Evolutionary conservation across 257 asterid species (phyloP), one percentile per base, ranked within the genome.

Genomic region (Lycium ferocissimum): DNA sequence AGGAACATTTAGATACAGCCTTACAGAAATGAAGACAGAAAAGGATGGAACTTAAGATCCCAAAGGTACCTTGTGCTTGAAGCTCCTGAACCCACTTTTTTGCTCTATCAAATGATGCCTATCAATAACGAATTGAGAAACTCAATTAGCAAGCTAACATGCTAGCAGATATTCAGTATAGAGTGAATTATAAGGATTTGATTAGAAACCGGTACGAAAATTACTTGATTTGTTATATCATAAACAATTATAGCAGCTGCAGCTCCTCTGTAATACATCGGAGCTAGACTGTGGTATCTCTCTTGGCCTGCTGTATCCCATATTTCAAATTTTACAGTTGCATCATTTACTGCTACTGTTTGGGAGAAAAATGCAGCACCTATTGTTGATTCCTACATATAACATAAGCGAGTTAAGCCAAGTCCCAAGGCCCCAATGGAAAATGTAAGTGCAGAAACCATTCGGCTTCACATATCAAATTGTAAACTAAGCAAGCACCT

Each of bases 251-350:
- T 86, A 69, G 98, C 98, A 2, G 97, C 98, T 26, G 98, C 97
- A 86, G 98, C 98, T 80, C 97, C 98, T 91, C 98, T 87, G 56
- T 94, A 94, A 79, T 94, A 94, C 98, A 93, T 94, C 26, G 98
- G 98, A 87, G 98, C 97, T 83, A 94, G 89, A 86, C 98, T 94
- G 83, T 94, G 98, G 91, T 94, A 94, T 87, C 97, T 91, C 91
- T 94, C 98, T 88, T 94, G 98, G 76, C 98, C 97, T 26, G 98
- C 98, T 2, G 98, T 94, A 85, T 94, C 97, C 98, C 98, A 94
- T 83, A 94, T 94, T 88, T 94, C 98, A 82, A 94, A 94, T 61
- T 94, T 94, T 58, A 94, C 95, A 75, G 97, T 93, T 70, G 94
- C 97, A 82, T 94, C 95, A 83, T 92, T 86, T 80, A 93, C 94